These are phyloP conservation scores for Russula brevipes DNA, from an alignment of 768 basidiomycete species.

Conservation along the genomic window DNA sequence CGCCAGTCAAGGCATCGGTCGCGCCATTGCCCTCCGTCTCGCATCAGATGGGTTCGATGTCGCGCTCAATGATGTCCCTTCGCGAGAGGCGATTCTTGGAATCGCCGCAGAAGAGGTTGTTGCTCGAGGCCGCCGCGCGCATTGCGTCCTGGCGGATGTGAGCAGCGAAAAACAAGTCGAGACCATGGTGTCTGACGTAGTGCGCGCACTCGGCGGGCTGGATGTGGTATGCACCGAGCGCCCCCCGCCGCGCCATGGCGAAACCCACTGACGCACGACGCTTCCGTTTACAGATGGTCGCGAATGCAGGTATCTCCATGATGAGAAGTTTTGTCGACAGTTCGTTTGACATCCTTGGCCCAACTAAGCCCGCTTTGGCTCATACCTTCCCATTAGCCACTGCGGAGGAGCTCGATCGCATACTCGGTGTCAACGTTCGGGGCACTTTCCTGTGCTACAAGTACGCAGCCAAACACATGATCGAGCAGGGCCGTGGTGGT, in stretches of 20 bases:
- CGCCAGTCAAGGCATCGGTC: slow-evolving; percentile 28
- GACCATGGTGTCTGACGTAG: slow-evolving; percentile 27
- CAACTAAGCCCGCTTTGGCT: neutral
- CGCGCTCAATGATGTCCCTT: slow-evolving; percentile 32
- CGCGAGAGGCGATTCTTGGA: slow-evolving; percentile 31
- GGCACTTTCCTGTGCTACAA: slow-evolving; percentile 28
- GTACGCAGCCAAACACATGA: slow-evolving; percentile 27
- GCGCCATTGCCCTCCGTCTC: slow-evolving; percentile 33
- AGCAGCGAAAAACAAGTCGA: slow-evolving; percentile 27
- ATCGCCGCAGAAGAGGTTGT: slow-evolving; percentile 23
- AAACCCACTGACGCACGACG: neutral
- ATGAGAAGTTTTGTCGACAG: slow-evolving; percentile 23
- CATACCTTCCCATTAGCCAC: slow-evolving; percentile 15
- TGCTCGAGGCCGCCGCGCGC: slow-evolving; percentile 23
- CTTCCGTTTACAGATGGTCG: slow-evolving; percentile 26
- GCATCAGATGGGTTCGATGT: slow-evolving; percentile 34
- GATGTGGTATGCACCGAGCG: slow-evolving; percentile 30
- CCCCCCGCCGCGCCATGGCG: neutral
- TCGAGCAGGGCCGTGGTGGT: slow-evolving; percentile 27
- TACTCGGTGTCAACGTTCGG: slow-evolving; percentile 24
- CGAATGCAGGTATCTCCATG: slow-evolving; percentile 27
- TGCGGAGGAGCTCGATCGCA: slow-evolving; percentile 25
- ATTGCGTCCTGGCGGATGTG: slow-evolving; percentile 24
- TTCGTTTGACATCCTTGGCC: slow-evolving; percentile 7
- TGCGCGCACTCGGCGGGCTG: slow-evolving; percentile 27